Evolutionary conservation across 192 early-diverging fungal genomes (phyloP).

Genomic region (Dissophora ornata): DNA sequence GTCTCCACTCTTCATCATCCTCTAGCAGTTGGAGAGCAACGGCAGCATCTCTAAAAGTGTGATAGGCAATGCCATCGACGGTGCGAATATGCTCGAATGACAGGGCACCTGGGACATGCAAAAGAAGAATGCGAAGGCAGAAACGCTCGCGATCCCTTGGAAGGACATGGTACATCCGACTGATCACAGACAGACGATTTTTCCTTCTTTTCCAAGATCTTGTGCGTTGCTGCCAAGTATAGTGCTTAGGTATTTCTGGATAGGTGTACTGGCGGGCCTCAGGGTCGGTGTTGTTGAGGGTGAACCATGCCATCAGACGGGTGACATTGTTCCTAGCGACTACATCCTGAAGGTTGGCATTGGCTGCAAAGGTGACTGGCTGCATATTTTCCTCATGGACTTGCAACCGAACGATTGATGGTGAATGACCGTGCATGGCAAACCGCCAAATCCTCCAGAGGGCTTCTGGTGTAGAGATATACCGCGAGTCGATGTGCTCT

Average conservation of each 20-base stretch:
- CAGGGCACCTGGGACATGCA: conserved; percentile 11
- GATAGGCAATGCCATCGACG: conserved; percentile 5
- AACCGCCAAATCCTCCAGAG: conserved; percentile 49
- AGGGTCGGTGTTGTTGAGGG: background rate
- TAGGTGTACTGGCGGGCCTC: conserved; percentile 16
- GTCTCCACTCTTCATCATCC: conserved; percentile 23
- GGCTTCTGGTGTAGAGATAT: conserved; percentile 42
- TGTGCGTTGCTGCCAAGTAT: conserved; percentile 1
- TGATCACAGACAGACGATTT: background rate
- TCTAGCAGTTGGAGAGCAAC: conserved; percentile 20
- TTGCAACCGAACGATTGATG: conserved; percentile 19
- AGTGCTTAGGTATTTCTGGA: conserved; percentile 7
- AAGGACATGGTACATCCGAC: conserved; percentile 12
- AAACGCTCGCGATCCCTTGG: conserved; percentile 20
- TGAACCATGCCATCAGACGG: conserved; percentile 16
- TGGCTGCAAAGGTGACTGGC: conserved; percentile 1
- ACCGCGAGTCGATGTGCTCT: conserved; percentile 1
- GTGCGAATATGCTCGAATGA: conserved; percentile 24
- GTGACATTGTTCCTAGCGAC: background rate
- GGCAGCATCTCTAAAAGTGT: conserved; percentile 20
- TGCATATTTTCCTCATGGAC: conserved; percentile 36
- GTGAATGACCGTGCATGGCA: conserved; percentile 32
- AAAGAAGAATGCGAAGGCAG: conserved; percentile 20
- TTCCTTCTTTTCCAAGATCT: background rate
- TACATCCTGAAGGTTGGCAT: background rate